Evolutionary conservation across 805 yeast genomes (phyloP).

Genomic region (Lachancea meyersii): DNA sequence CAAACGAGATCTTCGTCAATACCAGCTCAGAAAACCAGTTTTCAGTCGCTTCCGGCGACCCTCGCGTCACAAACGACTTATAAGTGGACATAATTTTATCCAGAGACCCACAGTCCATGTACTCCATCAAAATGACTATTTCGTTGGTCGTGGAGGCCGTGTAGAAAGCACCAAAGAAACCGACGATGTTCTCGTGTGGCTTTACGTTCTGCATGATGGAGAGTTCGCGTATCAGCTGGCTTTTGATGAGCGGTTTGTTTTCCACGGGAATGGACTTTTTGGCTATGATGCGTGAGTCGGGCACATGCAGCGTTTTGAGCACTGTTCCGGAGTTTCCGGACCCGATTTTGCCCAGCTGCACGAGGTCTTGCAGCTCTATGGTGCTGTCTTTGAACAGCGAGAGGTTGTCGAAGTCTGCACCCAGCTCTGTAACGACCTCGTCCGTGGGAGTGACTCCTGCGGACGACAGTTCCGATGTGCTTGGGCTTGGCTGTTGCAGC

Average conservation of each 20-base stretch:
- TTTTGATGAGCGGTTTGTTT: slow-evolving; percentile 39
- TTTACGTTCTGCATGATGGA: slow-evolving; percentile 87
- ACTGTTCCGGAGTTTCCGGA: slow-evolving; percentile 95
- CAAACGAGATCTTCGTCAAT: slow-evolving; percentile 64
- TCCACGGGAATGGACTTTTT: slow-evolving; percentile 83
- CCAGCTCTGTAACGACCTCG: slow-evolving; percentile 9
- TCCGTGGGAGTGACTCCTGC: slow-evolving; percentile 9
- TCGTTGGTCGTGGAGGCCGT: slow-evolving; percentile 46
- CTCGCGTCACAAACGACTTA: slow-evolving; percentile 34
- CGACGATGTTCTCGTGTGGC: slow-evolving; percentile 70
- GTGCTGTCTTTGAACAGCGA: slow-evolving; percentile 18
- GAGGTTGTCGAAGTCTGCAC: slow-evolving; percentile 13
- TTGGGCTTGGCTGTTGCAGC: slow-evolving; percentile 10
- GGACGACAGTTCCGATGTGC: slow-evolving; percentile 12
- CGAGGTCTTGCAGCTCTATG: slow-evolving; percentile 58
- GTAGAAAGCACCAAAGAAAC: slow-evolving; percentile 85
- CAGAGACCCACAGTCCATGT: slow-evolving; percentile 89
- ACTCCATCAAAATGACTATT: slow-evolving; percentile 90
- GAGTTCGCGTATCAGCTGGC: slow-evolving; percentile 79
- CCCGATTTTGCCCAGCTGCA: slow-evolving; percentile 73
- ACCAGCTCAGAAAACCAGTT: slow-evolving; percentile 45
- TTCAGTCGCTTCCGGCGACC: slow-evolving; percentile 3
- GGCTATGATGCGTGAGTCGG: slow-evolving; percentile 85
- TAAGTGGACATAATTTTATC: slow-evolving; percentile 63
- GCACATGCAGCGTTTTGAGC: slow-evolving; percentile 78